Base-by-base conservation (phyloP, 345 rosid species). In the Balakata baccata region DNA sequence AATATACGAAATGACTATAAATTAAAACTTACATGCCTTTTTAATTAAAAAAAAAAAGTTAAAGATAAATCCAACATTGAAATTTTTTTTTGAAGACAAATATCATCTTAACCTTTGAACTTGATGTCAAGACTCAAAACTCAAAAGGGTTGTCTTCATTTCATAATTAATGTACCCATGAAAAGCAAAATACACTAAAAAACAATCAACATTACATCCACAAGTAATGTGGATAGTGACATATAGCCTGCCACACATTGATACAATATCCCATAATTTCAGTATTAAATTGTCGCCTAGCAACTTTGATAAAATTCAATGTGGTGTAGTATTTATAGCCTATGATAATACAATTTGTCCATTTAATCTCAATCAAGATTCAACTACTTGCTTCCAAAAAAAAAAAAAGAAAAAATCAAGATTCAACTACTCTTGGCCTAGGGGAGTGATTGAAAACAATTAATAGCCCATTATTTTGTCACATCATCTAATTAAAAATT, bases 371-470 rank as follows among this genome's bases (percentile, higher is more conserved):
- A 67, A 29, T 29, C 34, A 29, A 29, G 34, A 29, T 50, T 68
- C 71, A 68, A 51, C 71, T 18, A 17, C 60, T 68, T n/a, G n/a
- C n/a, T n/a, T n/a, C n/a, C n/a, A n/a, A n/a, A n/a, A n/a, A n/a
- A n/a, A n/a, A n/a, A n/a, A n/a, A n/a, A n/a, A n/a, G n/a, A n/a
- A n/a, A n/a, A n/a, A 67, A 29, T 29, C 34, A 29, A 29, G 34
- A 29, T 50, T 68, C 71, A 68, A 51, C 71, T 18, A 17, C 60
- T 68, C 60, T 51, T 52, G 51, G 38, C 70, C 58, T 22, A 67
- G 50, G 12, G 41, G 6, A 25, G 23, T 50, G 16, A 17, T 45
- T 41, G 29, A 46, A 43, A 66, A 12, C 38, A 3, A 46, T 16
- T 3, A 14, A 11, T 39, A 63, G 22, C 20, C 47, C 49, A 4